Base-by-base conservation (phyloP, 257 asterid genomes). In the Cynanchum wilfordii region DNA sequence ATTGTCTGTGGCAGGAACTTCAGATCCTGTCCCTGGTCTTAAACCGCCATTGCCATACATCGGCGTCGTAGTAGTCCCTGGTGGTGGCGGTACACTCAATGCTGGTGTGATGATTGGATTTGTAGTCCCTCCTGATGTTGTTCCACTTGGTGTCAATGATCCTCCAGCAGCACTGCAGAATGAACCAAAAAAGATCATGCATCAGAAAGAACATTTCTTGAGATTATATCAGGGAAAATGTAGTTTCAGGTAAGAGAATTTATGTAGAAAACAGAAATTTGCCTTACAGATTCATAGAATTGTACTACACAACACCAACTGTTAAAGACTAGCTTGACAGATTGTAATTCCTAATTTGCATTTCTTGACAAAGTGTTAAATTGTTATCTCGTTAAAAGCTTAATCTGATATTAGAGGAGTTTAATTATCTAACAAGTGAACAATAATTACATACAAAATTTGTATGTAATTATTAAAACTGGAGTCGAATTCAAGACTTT, bases 161-260 rank as follows among this genome's bases (percentile, higher is more conserved):
- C 89, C 91, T 55, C 96, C 96, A 45, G 93, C 91, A 20, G 77
- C 57, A 38, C 93, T 89, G 87, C 74, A 75, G 24, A 42, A 20
- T 40, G n/a, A 27, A 29, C 25, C 42, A 5, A 25, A 38, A 42
- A 25, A 19, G 1, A n/a, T 1, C 2, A 45, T 6, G 45, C 16
- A 11, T 47, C 57, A 16, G 2, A 11, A 25, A 59, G n/a, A 29
- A 25, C 19, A 25, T 11, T 58, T 2, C 12, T n/a, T n/a, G n/a
- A n/a, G n/a, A n/a, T n/a, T n/a, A n/a, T n/a, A n/a, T 33, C n/a
- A 62, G 7, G 45, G 33, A 29, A 30, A 30, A 15, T 33, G 45
- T 33, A 62, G 24, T 2, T 62, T 62, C 45, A 62, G 45, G 30
- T 62, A 15, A 25, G 66, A 25, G 3, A 10, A 7, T 47, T 0